Base-by-base conservation (phyloP, 2,329 filamentous ascomycete genomes). In the Colletotrichum australisinense region DNA sequence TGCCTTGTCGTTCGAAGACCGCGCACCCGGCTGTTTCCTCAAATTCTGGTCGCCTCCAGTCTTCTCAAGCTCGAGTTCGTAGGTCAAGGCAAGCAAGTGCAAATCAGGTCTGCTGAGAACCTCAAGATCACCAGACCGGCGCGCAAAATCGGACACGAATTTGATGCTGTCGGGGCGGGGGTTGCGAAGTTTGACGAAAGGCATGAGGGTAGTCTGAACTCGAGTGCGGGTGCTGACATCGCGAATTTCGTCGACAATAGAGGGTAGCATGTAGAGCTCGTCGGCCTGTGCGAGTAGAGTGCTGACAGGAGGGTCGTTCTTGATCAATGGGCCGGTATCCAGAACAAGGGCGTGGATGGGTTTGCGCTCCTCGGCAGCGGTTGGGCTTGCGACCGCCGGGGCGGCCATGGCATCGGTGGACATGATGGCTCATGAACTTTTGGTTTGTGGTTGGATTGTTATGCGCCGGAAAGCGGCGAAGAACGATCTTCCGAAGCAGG, bases 301-400 rank as follows among this genome's bases (percentile, higher is more conserved):
- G 58, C 94, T 97, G 28, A 97, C 90, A 12, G 94, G 87, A 14
- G 96, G 95, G 76, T 97, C 93, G 84, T 98, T 98, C 81, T 96
- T 96, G 82, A 99, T 95, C 74, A 99, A 91, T 8, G 96, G 95
- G 30, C 95, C 96, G 3, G 97, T 93, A 81, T 99, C 97, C 76
- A 99, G 89, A 32, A 98, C 89, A 64, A 98, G 90, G 67, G 93
- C 93, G 84, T 97, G 92, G 63, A 97, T 91, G 0, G 92, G 89
- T 81, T 95, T 98, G 64, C 60, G 71, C 62, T 71, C 60, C 11
- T 71, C 67, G 19, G 49, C 56, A 22, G 46, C 55, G n/a, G 67
- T 32, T 53, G 71, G 67, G 55, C 70, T 73, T 35, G 69, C 58
- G 53, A 63, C 70, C 70, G 57, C 65, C 9, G 52, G 56, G 14